Evolutionary conservation across 805 yeast genomes (phyloP), one percentile per base, ranked within the genome.

Genomic region (Starmerella davenportii): DNA sequence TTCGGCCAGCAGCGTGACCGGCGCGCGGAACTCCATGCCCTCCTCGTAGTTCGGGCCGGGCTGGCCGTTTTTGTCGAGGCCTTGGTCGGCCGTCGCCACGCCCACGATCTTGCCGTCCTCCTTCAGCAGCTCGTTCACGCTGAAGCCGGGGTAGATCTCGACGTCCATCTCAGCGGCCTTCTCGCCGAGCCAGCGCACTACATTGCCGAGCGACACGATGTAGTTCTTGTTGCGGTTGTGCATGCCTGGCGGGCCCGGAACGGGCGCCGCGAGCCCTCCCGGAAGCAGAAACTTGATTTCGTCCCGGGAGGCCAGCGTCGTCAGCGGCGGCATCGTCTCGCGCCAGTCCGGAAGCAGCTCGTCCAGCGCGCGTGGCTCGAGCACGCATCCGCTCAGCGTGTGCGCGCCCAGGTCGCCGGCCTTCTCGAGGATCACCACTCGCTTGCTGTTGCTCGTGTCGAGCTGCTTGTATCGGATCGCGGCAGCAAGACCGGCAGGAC

Each of bases 191-290:
- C 81, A 73, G 52, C 75, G 76, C 21, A 78, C 85, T 25, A 85
- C 81, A 52, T 76, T 77, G 48, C 76, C 74, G 51, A 90, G 65
- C 5, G 93, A 77, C 1, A 76, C 93, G 43, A 90, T 79, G 57
- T 74, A 85, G 61, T 87, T 90, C 44, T 71, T 74, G 43, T 79
- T 81, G 45, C 69, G 64, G 58, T 90, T 90, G 30, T 64, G 60
- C 81, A 90, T 72, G 53, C 79, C 93, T 1, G 93, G 92, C 2
- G 96, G 96, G 52, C 84, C 93, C 1, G 96, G 98, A 20, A 90
- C 57, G 18, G 90, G 76, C 27, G 76, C 59, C 0, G 80, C 65
- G 38, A 62, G 61, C 34, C 70, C 69, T 15, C 65, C 62, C n/a
- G 79, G 68, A 20, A 28, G 24, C 40, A 90, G 60, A 44, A 66